Evolutionary conservation across 179 eudicot genomes (phyloP).

Genomic region (Pouteria campechiana): DNA sequence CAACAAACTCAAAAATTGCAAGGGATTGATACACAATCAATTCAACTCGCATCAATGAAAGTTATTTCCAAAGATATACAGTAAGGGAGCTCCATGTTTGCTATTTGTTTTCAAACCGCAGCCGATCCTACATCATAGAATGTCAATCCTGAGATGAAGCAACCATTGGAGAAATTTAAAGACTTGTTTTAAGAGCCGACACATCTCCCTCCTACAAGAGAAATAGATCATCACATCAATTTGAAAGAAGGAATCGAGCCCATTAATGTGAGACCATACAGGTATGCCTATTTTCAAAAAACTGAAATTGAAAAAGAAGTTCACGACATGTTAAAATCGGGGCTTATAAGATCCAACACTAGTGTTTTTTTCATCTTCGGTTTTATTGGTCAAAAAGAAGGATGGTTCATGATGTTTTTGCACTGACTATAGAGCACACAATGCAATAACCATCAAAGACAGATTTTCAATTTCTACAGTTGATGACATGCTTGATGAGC

Average conservation of each 20-base stretch:
- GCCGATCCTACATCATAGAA: not conserved
- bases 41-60: not conserved
- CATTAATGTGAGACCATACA: too few species aligned
- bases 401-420: constrained; percentile 3
- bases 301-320: not conserved
- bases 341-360: not conserved
- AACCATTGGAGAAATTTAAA: not conserved
- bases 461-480: not conserved
- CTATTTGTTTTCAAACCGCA: not conserved
- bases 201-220: not conserved
- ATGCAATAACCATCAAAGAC: constrained; percentile 3
- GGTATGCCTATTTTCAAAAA: too few species aligned
- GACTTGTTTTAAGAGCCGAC: not conserved
- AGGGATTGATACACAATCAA: too few species aligned
- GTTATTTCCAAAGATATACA: not conserved
- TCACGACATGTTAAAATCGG: not conserved
- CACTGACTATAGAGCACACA: not conserved
- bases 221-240: too few species aligned
- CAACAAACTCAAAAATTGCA: not conserved
- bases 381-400: too few species aligned
- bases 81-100: not conserved
- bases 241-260: too few species aligned
- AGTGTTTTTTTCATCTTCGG: not conserved
- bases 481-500: too few species aligned
- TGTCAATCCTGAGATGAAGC: not conserved